These are phyloP conservation scores for Dillenia suffruticosa DNA, from an alignment of 164 flowering plant species.

Conservation along the genomic window DNA sequence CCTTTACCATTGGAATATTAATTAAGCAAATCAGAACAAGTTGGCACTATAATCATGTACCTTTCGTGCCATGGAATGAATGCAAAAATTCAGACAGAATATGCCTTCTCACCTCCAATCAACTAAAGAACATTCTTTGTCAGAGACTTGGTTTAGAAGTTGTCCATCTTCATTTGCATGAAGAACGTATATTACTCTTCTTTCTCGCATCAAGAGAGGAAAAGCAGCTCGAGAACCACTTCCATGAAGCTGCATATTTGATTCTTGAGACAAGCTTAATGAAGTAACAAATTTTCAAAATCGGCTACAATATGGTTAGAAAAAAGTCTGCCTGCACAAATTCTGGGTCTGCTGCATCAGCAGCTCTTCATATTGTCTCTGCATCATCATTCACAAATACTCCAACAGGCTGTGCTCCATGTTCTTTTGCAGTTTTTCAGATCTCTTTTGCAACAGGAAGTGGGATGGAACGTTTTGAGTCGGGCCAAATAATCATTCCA, in stretches of 20 bases:
- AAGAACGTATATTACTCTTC: conserved; percentile 77
- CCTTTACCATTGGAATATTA: conserved; percentile 55
- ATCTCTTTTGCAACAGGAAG: conserved; percentile 73
- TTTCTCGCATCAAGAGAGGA: conserved; percentile 42
- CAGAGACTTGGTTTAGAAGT: conserved; percentile 61
- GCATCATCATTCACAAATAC: conserved; percentile 94
- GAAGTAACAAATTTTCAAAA: not conserved
- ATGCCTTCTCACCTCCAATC: conserved; percentile 70
- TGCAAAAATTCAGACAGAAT: conserved; percentile 4
- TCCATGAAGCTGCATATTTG: conserved; percentile 80
- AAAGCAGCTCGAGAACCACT: conserved; percentile 64
- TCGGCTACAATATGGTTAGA: not conserved
- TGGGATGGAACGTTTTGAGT: conserved; percentile 85
- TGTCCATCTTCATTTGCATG: conserved; percentile 75
- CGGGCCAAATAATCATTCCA: conserved; percentile 97
- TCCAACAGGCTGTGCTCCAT: conserved; percentile 89
- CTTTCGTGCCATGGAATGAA: not conserved
- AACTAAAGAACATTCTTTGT: conserved; percentile 61
- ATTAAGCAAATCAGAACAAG: conserved; percentile 5
- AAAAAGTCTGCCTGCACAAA: conserved; percentile 59
- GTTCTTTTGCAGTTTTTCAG: conserved; percentile 63
- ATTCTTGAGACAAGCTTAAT: conserved; percentile 13
- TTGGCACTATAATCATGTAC: not conserved
- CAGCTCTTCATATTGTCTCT: conserved; percentile 56
- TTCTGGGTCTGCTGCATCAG: conserved; percentile 66